These are phyloP conservation scores for Daldinia decipiens DNA, from an alignment of 495 filamentous ascomycete genomes.

Conservation along the genomic window DNA sequence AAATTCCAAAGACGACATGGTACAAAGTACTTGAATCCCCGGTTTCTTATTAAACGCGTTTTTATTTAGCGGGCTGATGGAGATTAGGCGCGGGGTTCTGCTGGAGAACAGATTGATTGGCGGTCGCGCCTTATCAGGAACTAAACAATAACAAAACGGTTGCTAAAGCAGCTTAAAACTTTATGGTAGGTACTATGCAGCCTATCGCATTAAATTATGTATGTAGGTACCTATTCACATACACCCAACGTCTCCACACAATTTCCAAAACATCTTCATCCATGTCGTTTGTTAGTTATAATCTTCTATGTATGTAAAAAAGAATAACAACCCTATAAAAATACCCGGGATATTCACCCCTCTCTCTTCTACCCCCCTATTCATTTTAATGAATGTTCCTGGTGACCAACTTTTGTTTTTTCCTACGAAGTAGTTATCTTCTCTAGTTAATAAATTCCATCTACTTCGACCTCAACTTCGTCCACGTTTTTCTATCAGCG, in stretches of 20 bases:
- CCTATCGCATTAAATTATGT: too few relatives aligned
- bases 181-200: neutral
- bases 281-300: neutral
- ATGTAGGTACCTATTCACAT: too few relatives aligned
- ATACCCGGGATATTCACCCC: slow-evolving; percentile 28
- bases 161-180: slow-evolving; percentile 50
- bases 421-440: slow-evolving; percentile 9
- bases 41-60: slow-evolving; percentile 28
- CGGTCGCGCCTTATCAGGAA: slow-evolving; percentile 27
- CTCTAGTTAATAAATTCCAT: slow-evolving; percentile 1
- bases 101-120: slow-evolving; percentile 25
- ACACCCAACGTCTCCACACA: neutral
- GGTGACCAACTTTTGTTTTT: neutral
- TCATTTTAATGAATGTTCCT: slow-evolving; percentile 13
- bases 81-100: slow-evolving; percentile 17
- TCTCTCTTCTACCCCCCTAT: neutral
- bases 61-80: slow-evolving; percentile 12
- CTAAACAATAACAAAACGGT: slow-evolving; percentile 56
- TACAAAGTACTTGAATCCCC: slow-evolving; percentile 7
- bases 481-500: slow-evolving; percentile 11
- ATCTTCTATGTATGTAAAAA: neutral
- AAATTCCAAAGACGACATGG: neutral
- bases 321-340: slow-evolving; percentile 4
- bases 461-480: neutral
- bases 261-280: neutral